These are phyloP conservation scores for Globisporangium heterothallicum DNA, from an alignment of 352 stramenopile species.

Conservation along the genomic window DNA sequence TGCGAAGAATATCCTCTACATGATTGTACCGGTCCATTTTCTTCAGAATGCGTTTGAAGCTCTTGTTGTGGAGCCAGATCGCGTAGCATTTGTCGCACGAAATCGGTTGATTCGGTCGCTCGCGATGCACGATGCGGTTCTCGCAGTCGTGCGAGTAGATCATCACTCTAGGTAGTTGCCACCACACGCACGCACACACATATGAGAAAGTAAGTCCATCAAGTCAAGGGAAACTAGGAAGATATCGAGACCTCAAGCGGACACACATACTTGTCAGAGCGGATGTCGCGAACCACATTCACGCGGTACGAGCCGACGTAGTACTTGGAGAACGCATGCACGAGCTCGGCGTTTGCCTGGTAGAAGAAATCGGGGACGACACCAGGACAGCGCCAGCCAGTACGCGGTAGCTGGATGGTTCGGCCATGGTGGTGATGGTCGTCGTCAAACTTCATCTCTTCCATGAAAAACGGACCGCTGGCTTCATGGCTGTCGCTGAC, in stretches of 20 bases:
- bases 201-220: neutral
- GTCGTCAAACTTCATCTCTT: constrained; percentile 20
- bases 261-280: constrained; percentile 47
- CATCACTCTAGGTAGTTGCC: constrained; percentile 33
- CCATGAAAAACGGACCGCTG: constrained; percentile 21
- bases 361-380: constrained; percentile 57
- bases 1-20: constrained; percentile 50
- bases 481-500: constrained; percentile 1
- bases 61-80: constrained; percentile 58
- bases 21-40: constrained; percentile 63
- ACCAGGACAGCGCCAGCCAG: constrained; percentile 52
- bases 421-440: constrained; percentile 1
- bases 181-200: neutral
- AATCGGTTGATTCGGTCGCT: constrained; percentile 35
- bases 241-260: neutral
- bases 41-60: constrained; percentile 62
- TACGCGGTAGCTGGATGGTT: constrained; percentile 39
- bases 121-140: constrained; percentile 45
- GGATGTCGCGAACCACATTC: constrained; percentile 59
- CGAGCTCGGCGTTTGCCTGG: constrained; percentile 36
- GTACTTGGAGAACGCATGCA: constrained; percentile 63
- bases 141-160: constrained; percentile 67
- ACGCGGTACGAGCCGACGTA: constrained; percentile 57
- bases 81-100: constrained; percentile 50
- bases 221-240: constrained; percentile 9